A percentile compares a stretch with the other conserved stretches of the same genome.
Evolutionary conservation across 2,329 filamentous ascomycete genomes (phyloP).

Genomic region (Cercospora sojina): DNA sequence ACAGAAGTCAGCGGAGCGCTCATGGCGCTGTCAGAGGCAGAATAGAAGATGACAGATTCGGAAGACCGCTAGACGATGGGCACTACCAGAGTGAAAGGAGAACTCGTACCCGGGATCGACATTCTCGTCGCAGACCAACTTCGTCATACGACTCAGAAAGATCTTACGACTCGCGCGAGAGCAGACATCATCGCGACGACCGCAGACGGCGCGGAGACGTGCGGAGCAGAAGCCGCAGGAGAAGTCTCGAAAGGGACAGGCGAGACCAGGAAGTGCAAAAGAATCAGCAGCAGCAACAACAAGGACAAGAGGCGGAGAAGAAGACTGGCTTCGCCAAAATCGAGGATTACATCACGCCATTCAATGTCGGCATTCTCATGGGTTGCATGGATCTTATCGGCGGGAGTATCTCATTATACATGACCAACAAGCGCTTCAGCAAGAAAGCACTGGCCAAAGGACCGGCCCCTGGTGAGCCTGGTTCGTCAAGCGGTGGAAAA

Average conservation of each 20-base stretch:
- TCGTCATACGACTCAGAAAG: constrained; percentile 15
- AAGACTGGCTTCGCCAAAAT: constrained; percentile 11
- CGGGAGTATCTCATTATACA: constrained; percentile 20
- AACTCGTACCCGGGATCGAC: constrained; percentile 1
- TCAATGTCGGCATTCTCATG: constrained; percentile 23
- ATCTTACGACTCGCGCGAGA: constrained; percentile 10
- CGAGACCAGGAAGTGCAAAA: constrained; percentile 9
- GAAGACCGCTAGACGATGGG: neutral
- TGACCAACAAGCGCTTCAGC: constrained; percentile 24
- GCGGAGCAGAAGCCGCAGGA: constrained; percentile 12
- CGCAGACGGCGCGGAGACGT: constrained; percentile 5
- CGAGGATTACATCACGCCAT: constrained; percentile 21
- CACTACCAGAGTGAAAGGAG: constrained; percentile 7
- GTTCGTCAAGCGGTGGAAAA: constrained; percentile 6
- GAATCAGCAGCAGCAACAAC: constrained; percentile 6
- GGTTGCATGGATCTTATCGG: constrained; percentile 26
- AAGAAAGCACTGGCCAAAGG: constrained; percentile 20
- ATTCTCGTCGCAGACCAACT: constrained; percentile 3
- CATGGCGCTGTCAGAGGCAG: constrained; percentile 12
- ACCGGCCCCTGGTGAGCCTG: constrained; percentile 12
- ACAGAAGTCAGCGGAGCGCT: constrained; percentile 12
- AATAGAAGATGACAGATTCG: constrained; percentile 14
- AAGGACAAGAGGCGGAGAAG: constrained; percentile 11
- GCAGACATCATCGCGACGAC: constrained; percentile 5
- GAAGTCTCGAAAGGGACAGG: constrained; percentile 8